Evolutionary conservation across 345 rosid species (phyloP), one percentile per base, ranked within the genome.

Genomic region (Citrus cavaleriei): DNA sequence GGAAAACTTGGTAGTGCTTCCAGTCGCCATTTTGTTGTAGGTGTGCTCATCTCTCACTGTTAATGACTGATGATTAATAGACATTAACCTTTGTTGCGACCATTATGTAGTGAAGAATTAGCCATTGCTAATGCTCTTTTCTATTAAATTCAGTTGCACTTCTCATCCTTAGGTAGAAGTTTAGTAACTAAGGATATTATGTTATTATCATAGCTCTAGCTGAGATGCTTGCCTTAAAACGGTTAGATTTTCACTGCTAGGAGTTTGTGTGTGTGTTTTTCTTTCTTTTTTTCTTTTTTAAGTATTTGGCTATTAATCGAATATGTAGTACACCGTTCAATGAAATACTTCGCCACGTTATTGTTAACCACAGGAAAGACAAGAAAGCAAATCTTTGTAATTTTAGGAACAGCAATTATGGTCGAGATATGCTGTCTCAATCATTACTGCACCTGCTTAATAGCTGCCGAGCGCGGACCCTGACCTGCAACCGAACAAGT

Each of bases 401-500:
- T 25, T 57, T 67, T 55, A 24, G 66, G 63, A 32, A 21, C 24
- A 49, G 61, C 7, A 3, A 55, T 68, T 55, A 30, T 37, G 54
- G 22, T 55, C 3, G 38, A 68, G 25, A 37, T 57, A 67, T 24
- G 6, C 37, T 12, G 51, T 62, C 8, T 61, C 5, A 74, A 14
- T 70, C 69, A 75, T 69, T 62, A 6, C 69, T 66, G 55, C 62
- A 79, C 69, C 9, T 73, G 60, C 83, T 74, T 21, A 93, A 90
- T 67, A 92, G 88, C 82, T 95, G 97, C 81, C 91, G 88, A 14
- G 94, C 91, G 35, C 93, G 90, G 71, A 92, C 84, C 72, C 90
- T 82, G 74, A 95, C 92, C 84, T 95, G 98, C 85, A 95, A 87
- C 28, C 91, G 86, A 49, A 89, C 94, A 4, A 93, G 94, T 25